phyloP scores from a whole-genome alignment of 352 stramenopile species.

The Phytophthora kernoviae region DNA sequence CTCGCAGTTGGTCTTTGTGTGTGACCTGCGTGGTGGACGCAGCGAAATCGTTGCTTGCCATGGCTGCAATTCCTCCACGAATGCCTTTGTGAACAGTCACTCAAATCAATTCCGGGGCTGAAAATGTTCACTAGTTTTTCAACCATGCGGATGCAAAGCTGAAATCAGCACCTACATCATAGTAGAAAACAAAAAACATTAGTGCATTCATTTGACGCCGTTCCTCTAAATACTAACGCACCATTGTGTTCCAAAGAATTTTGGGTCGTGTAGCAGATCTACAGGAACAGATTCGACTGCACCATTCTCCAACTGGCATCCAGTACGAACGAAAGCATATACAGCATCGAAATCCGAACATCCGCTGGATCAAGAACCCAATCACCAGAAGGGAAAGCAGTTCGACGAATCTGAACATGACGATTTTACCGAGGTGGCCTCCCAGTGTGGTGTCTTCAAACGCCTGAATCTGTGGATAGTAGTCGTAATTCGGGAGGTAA shows the following conservation, averaged over 20 bases:
- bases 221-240: slow-evolving; percentile 9
- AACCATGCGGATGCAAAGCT: slow-evolving; percentile 24
- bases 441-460: slow-evolving; percentile 9
- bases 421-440: slow-evolving; percentile 23
- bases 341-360: slow-evolving; percentile 23
- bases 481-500: slow-evolving; percentile 29
- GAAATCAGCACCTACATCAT: slow-evolving; percentile 27
- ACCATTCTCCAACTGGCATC: slow-evolving; percentile 36
- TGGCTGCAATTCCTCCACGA: not conserved
- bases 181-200: slow-evolving; percentile 1
- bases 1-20: slow-evolving; percentile 10
- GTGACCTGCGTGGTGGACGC: slow-evolving; percentile 8
- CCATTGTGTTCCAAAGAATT: slow-evolving; percentile 33
- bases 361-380: slow-evolving; percentile 14
- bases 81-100: slow-evolving; percentile 17
- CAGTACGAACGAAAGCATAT: slow-evolving; percentile 40
- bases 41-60: not conserved
- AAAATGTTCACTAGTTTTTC: not conserved
- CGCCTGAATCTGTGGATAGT: slow-evolving; percentile 31
- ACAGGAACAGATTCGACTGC: slow-evolving; percentile 42
- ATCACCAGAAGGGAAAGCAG: slow-evolving; percentile 19
- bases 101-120: not conserved
- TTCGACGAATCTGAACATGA: slow-evolving; percentile 30
- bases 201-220: not conserved
- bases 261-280: slow-evolving; percentile 38